These are phyloP conservation scores for Talaromyces adpressus DNA, from an alignment of 495 filamentous ascomycete genomes.

Conservation along the genomic window DNA sequence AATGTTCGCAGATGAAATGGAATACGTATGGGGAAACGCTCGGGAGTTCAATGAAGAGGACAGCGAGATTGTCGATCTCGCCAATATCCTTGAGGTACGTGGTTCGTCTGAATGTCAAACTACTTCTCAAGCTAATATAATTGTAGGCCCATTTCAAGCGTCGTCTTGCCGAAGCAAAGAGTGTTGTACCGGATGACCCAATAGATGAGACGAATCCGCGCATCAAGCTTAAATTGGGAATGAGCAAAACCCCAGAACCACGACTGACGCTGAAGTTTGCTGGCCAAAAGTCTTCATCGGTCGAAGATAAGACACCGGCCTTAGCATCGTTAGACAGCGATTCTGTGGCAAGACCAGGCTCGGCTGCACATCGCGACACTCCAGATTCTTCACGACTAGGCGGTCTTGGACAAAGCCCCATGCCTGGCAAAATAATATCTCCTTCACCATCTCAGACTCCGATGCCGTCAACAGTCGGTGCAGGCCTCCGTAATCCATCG, in stretches of 20 bases:
- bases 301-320: slow-evolving; percentile 22
- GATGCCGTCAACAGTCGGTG: slow-evolving; percentile 2
- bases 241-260: slow-evolving; percentile 47
- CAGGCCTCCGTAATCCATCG: not conserved
- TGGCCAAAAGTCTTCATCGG: slow-evolving; percentile 25
- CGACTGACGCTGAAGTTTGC: slow-evolving; percentile 35
- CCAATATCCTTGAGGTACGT: slow-evolving; percentile 67
- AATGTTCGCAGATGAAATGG: slow-evolving; percentile 69
- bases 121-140: slow-evolving; percentile 17
- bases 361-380: slow-evolving; percentile 10
- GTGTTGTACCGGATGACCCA: slow-evolving; percentile 57
- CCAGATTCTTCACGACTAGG: slow-evolving; percentile 13
- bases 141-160: slow-evolving; percentile 55
- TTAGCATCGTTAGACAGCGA: slow-evolving; percentile 44
- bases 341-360: slow-evolving; percentile 37
- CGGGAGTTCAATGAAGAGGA: slow-evolving; percentile 83
- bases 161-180: slow-evolving; percentile 62
- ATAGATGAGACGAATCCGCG: slow-evolving; percentile 24
- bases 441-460: slow-evolving; percentile 17
- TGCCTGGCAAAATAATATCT: slow-evolving; percentile 2
- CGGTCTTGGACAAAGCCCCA: slow-evolving; percentile 6
- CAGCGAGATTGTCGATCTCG: slow-evolving; percentile 67
- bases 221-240: slow-evolving; percentile 64
- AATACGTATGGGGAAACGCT: slow-evolving; percentile 79
- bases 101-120: not conserved